phyloP scores from a whole-genome alignment of 2,329 filamentous ascomycete genomes.

The Neofusicoccum cordaticola region DNA sequence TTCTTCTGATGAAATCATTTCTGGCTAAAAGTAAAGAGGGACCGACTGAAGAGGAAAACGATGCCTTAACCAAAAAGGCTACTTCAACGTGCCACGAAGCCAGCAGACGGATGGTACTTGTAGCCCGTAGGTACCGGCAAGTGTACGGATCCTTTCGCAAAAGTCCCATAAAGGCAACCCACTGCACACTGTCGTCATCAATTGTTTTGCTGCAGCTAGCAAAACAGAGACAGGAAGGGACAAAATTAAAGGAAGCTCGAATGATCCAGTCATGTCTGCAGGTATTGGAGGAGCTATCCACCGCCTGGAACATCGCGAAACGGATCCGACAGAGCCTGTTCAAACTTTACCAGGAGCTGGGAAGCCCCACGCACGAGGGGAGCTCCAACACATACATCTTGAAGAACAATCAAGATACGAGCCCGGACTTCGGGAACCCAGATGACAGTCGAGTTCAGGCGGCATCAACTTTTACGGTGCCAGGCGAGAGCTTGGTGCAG shows the following conservation, averaged over 20 bases:
- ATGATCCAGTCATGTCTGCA: slow-evolving; percentile 1
- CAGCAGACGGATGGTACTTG: slow-evolving; percentile 24
- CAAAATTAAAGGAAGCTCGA: neutral
- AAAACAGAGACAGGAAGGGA: neutral
- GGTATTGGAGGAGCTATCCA: neutral
- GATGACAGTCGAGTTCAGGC: too few species aligned
- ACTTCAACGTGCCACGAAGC: slow-evolving; percentile 24
- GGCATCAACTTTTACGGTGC: too few species aligned
- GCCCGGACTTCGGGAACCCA: neutral
- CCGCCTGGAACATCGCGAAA: neutral
- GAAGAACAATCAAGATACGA: neutral
- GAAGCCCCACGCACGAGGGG: neutral
- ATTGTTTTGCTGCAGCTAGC: slow-evolving; percentile 22
- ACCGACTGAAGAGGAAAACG: neutral
- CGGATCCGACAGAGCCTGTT: neutral
- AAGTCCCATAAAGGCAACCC: slow-evolving; percentile 36
- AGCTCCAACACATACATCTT: too few species aligned
- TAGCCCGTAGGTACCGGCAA: slow-evolving; percentile 33
- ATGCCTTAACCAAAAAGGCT: slow-evolving; percentile 16
- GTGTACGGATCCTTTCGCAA: slow-evolving; percentile 34
- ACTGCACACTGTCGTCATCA: slow-evolving; percentile 35
- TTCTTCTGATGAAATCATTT: slow-evolving; percentile 34
- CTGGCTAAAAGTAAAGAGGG: neutral
- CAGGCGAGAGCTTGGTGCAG: neutral
- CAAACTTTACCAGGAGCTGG: neutral